Conservation (phyloP, 192 early-diverging fungal genomes). For the Gryganskiella cystojenkinii region DNA sequence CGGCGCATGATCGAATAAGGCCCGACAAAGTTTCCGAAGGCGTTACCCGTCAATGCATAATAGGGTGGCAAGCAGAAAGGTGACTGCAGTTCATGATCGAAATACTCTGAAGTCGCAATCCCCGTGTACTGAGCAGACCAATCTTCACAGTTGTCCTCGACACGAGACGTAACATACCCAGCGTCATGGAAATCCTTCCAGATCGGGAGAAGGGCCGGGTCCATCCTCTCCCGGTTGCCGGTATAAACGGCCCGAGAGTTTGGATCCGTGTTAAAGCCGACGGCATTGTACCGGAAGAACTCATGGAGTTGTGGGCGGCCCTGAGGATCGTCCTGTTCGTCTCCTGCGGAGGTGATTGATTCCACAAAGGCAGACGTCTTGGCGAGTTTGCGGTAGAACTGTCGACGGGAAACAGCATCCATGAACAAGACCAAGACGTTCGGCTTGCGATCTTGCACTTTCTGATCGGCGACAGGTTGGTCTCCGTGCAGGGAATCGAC, state of each 20-base stretch:
- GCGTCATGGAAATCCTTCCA: conserved; percentile 67
- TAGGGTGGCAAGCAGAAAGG: conserved; percentile 68
- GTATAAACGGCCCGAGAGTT: conserved; percentile 62
- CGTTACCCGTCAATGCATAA: conserved; percentile 55
- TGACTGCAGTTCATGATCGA: conserved; percentile 64
- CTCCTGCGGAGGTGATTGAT: neutral
- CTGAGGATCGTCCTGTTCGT: conserved; percentile 39
- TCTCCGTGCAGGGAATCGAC: conserved; percentile 1
- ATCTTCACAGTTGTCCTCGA: conserved; percentile 63
- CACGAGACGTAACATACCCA: conserved; percentile 62
- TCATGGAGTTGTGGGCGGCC: conserved; percentile 53
- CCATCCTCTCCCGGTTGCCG: conserved; percentile 17
- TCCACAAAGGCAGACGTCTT: conserved; percentile 50
- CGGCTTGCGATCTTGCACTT: conserved; percentile 25
- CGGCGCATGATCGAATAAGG: conserved; percentile 51
- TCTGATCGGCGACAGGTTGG: neutral
- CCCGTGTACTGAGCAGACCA: conserved; percentile 61
- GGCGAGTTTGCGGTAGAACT: conserved; percentile 65
- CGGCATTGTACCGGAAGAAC: conserved; percentile 63
- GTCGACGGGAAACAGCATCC: conserved; percentile 61
- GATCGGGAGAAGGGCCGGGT: conserved; percentile 51
- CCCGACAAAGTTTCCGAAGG: conserved; percentile 64
- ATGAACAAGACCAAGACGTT: conserved; percentile 66
- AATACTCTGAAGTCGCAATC: conserved; percentile 37
- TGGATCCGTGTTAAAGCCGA: conserved; percentile 64